Conservation (phyloP, 495 filamentous ascomycete species). For the Rusavskia elegans region DNA sequence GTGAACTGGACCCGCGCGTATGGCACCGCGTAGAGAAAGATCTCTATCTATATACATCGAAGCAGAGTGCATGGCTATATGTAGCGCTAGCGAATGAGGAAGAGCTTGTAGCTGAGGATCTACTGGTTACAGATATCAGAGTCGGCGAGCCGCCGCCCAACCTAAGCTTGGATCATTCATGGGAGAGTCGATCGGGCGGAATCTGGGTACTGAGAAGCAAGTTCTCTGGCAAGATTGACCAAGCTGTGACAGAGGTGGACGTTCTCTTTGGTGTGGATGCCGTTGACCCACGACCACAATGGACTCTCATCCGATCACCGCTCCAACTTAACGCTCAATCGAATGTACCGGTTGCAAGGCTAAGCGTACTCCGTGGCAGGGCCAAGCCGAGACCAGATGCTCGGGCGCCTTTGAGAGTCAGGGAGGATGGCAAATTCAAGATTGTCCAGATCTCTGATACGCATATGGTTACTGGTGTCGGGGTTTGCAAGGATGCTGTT, state of each 20-base stretch:
- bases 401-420: constrained; percentile 13
- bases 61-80: constrained; percentile 17
- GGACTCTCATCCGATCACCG: constrained; percentile 19
- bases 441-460: constrained; percentile 24
- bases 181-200: constrained; percentile 21
- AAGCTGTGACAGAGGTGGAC: constrained; percentile 19
- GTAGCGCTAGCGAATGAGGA: constrained; percentile 15
- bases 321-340: constrained; percentile 18
- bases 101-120: constrained; percentile 16
- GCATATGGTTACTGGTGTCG: constrained; percentile 22
- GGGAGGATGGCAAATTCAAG: constrained; percentile 21
- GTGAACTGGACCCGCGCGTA: constrained; percentile 12
- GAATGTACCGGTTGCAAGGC: constrained; percentile 21
- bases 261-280: constrained; percentile 20
- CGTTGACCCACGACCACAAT: constrained; percentile 20
- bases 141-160: constrained; percentile 14
- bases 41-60: constrained; percentile 18
- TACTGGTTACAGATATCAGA: constrained; percentile 18
- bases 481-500: constrained; percentile 22
- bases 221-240: constrained; percentile 14
- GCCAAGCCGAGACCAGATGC: constrained; percentile 17
- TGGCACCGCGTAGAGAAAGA: constrained; percentile 16
- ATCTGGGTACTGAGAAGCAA: constrained; percentile 21
- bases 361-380: constrained; percentile 19
- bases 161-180: constrained; percentile 11